phyloP scores from a whole-genome alignment of 495 filamentous ascomycete genomes.

The Neurospora africana region DNA sequence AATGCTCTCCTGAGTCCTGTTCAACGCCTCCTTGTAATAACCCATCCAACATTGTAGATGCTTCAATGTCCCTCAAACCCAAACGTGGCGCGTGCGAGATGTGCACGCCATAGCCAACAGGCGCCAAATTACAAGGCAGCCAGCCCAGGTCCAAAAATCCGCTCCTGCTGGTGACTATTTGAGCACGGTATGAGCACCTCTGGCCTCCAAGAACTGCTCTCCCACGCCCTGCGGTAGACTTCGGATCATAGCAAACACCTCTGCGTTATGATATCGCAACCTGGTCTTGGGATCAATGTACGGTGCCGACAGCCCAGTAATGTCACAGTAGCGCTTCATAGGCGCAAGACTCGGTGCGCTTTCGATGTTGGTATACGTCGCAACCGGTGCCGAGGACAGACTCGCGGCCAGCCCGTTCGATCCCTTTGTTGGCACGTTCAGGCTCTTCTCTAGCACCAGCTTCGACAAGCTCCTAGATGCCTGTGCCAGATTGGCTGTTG shows the following conservation, averaged over 20 bases:
- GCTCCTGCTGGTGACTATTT: constrained; percentile 42
- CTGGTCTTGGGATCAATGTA: constrained; percentile 93
- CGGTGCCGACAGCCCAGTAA: constrained; percentile 77
- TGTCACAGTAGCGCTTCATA: constrained; percentile 80
- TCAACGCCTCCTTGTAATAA: neutral
- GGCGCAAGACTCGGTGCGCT: constrained; percentile 74
- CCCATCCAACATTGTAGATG: neutral
- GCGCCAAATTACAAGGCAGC: neutral
- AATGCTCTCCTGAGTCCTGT: neutral
- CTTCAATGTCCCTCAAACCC: neutral
- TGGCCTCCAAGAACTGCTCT: constrained; percentile 78
- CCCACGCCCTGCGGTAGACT: constrained; percentile 64
- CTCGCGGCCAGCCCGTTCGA: constrained; percentile 17
- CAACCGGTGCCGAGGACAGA: constrained; percentile 50
- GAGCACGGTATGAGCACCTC: constrained; percentile 84
- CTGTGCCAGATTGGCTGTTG: constrained; percentile 60
- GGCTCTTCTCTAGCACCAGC: constrained; percentile 66
- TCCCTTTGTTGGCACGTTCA: constrained; percentile 19
- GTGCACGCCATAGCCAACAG: neutral
- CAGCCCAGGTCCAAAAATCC: neutral
- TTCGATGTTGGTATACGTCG: constrained; percentile 93
- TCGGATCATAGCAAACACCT: constrained; percentile 75
- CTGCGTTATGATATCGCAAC: constrained; percentile 77
- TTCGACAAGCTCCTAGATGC: constrained; percentile 75
- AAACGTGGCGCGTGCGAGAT: neutral